These are phyloP conservation scores for Irpex sp. DNA, from an alignment of 1,284 basidiomycete species.

Conservation along the genomic window DNA sequence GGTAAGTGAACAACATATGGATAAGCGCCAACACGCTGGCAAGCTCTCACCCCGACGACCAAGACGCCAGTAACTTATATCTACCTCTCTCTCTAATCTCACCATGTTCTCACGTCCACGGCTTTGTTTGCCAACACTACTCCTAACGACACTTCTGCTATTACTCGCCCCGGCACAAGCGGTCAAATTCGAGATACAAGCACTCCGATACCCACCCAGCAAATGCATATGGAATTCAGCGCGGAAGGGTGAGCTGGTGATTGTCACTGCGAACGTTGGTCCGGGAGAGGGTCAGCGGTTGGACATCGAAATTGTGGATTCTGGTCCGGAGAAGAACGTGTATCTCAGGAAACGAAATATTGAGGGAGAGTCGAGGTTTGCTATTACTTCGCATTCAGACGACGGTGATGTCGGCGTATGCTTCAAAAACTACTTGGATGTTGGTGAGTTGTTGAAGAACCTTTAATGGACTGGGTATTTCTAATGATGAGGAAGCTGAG, in stretches of 20 bases:
- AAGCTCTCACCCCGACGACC: background rate
- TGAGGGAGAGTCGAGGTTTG: constrained; percentile 88
- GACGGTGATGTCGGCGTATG: constrained; percentile 95
- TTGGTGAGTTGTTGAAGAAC: constrained; percentile 47
- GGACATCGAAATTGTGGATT: constrained; percentile 94
- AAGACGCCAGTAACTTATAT: constrained; percentile 9
- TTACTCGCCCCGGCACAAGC: constrained; percentile 38
- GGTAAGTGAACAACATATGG: background rate
- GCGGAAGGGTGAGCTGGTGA: constrained; percentile 82
- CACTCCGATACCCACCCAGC: constrained; percentile 63
- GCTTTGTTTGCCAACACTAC: constrained; percentile 31
- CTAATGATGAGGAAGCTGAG: constrained; percentile 4
- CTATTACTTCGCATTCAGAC: constrained; percentile 87
- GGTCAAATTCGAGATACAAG: constrained; percentile 81
- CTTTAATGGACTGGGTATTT: background rate
- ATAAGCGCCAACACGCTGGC: constrained; percentile 10
- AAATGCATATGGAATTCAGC: constrained; percentile 95
- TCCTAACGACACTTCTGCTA: constrained; percentile 28
- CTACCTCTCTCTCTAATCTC: constrained; percentile 3
- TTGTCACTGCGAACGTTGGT: constrained; percentile 91
- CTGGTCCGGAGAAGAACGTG: constrained; percentile 82
- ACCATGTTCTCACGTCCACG: constrained; percentile 5
- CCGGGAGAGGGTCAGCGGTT: constrained; percentile 73
- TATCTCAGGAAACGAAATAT: constrained; percentile 90
- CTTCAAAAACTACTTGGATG: constrained; percentile 77